Evolutionary conservation across 1,284 basidiomycete genomes (phyloP).

Genomic region (Chalciporus sp.): DNA sequence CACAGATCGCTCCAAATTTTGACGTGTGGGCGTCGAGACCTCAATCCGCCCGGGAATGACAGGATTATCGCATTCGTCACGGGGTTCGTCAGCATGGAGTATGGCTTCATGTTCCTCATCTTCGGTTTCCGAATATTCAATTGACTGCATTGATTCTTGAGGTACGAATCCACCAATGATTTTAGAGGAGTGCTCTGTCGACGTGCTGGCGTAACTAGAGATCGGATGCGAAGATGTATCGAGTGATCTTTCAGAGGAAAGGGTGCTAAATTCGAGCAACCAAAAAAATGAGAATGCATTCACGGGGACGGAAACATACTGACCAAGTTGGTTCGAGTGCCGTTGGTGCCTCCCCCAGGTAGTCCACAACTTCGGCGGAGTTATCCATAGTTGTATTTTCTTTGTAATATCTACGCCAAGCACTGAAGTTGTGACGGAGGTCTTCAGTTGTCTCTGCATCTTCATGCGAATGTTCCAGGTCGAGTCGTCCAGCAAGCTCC

Average conservation of each 20-base stretch:
- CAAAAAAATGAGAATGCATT: slow-evolving; percentile 1
- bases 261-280: background rate
- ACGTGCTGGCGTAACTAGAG: background rate
- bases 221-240: background rate
- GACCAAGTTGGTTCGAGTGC: background rate
- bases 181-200: background rate
- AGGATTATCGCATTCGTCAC: background rate
- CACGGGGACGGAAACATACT: background rate
- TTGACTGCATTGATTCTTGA: background rate
- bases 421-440: background rate
- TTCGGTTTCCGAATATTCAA: background rate
- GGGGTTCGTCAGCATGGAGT: background rate
- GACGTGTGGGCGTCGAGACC: background rate
- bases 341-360: background rate
- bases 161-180: background rate
- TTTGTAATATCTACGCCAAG: background rate
- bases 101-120: background rate
- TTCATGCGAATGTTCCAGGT: background rate
- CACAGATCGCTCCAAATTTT: too few species aligned
- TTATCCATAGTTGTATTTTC: background rate
- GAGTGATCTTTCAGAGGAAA: background rate
- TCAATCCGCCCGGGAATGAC: background rate
- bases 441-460: background rate
- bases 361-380: background rate
- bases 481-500: background rate